Evolutionary conservation across 805 yeast species (phyloP).

Genomic region (Yarrowia sp.): DNA sequence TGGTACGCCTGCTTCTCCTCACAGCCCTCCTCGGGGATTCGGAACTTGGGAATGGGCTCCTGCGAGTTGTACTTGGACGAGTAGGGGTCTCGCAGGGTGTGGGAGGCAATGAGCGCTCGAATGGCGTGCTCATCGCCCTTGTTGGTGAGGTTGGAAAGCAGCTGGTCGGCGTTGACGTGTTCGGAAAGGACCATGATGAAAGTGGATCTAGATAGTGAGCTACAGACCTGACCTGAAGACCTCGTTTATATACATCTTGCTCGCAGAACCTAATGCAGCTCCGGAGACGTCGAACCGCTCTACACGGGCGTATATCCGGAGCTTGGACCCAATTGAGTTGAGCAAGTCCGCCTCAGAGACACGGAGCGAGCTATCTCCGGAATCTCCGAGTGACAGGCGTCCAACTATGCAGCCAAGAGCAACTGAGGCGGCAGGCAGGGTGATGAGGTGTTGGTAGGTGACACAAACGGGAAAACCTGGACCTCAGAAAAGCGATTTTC

Average conservation of each 20-base stretch:
- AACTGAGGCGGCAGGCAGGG: too few species aligned
- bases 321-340: constrained; percentile 1
- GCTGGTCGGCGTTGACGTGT: constrained; percentile 42
- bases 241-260: too few species aligned
- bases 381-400: constrained; percentile 9
- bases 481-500: too few species aligned
- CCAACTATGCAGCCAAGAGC: too few species aligned
- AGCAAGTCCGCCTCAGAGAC: background rate
- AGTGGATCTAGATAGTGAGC: too few species aligned
- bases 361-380: background rate
- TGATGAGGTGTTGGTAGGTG: too few species aligned
- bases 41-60: constrained; percentile 59
- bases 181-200: constrained; percentile 39
- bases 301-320: background rate
- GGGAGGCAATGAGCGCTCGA: constrained; percentile 25
- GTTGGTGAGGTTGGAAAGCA: constrained; percentile 43
- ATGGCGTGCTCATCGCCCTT: constrained; percentile 24
- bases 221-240: too few species aligned
- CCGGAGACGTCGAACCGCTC: too few species aligned
- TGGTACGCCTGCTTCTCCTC: constrained; percentile 62
- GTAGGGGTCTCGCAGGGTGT: constrained; percentile 35
- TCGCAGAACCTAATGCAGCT: too few species aligned
- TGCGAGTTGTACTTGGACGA: constrained; percentile 37
- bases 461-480: too few species aligned
- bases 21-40: constrained; percentile 65